Base-by-base conservation (phyloP, 768 basidiomycete genomes). In the Omphalotus guepiniiformis region DNA sequence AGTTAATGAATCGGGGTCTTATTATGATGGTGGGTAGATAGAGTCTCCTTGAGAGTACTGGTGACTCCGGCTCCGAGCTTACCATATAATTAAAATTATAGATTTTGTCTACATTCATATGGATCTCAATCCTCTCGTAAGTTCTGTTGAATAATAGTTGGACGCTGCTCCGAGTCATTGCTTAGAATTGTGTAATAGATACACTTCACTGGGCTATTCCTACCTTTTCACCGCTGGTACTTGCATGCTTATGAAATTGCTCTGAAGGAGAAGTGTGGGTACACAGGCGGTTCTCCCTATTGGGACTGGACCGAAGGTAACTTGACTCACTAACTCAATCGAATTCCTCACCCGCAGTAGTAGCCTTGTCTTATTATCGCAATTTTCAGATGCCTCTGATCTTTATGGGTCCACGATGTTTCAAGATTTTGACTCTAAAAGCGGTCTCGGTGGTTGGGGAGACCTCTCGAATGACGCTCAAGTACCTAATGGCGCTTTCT, bases 291-390 rank as follows among this genome's bases (percentile, higher is more conserved):
- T 2, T 32, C 44, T 15, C 59, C 59, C 7, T 61, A 61, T 39
- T 61, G 59, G 59, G 43, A 61, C 40, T 61, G 59, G 59, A 46
- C 55, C 15, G 38, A 40, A 39, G 58, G 56, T 55, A n/a, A n/a
- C n/a, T n/a, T n/a, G n/a, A n/a, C n/a, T n/a, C n/a, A n/a, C n/a
- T n/a, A n/a, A n/a, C n/a, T n/a, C n/a, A n/a, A n/a, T n/a, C n/a
- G n/a, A n/a, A n/a, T n/a, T n/a, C n/a, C n/a, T 26, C 9, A 29
- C 48, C 22, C 39, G 34, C 41, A 28, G 23, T 46, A 4, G 16
- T 22, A 15, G 37, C 47, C 16, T 37, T 28, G 25, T 30, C 19
- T 3, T 49, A 22, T 22, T 5, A 43, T 6, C 22, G 39, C 25
- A 38, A 48, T 45, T 37, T 2, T 13, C 11, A 49, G 39, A 29